Percentiles rank a stretch among this genome's conserved stretches.
These are phyloP conservation scores for Naganishia albida DNA, from an alignment of 1,284 basidiomycete genomes.

Conservation along the genomic window DNA sequence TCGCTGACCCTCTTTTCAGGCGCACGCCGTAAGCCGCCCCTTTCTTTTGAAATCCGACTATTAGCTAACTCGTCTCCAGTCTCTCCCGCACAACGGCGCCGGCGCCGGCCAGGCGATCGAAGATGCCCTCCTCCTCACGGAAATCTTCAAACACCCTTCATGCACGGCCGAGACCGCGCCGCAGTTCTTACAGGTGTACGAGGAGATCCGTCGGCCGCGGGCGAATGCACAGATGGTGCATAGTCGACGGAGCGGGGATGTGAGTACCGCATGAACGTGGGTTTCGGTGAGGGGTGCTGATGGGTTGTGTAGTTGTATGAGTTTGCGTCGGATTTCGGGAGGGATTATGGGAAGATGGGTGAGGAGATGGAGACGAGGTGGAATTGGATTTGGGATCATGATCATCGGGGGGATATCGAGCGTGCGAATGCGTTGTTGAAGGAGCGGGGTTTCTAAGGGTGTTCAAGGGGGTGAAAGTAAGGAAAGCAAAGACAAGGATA, in stretches of 20 bases:
- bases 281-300: background rate
- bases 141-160: slow-evolving; percentile 58
- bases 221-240: slow-evolving; percentile 29
- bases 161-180: slow-evolving; percentile 57
- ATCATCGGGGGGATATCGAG: slow-evolving; percentile 21
- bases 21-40: slow-evolving; percentile 14
- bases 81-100: slow-evolving; percentile 46
- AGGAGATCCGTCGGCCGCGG: slow-evolving; percentile 24
- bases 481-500: no score
- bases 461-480: no score
- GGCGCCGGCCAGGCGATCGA: slow-evolving; percentile 42
- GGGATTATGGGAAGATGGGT: slow-evolving; percentile 17
- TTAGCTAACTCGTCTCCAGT: slow-evolving; percentile 39
- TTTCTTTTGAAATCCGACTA: background rate
- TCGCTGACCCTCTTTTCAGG: background rate
- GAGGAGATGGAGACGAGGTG: slow-evolving; percentile 29
- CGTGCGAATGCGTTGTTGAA: slow-evolving; percentile 24
- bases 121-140: slow-evolving; percentile 57
- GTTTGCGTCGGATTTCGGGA: slow-evolving; percentile 21
- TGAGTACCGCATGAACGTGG: slow-evolving; percentile 1
- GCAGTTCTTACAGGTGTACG: slow-evolving; percentile 25
- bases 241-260: slow-evolving; percentile 26
- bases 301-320: slow-evolving; percentile 11
- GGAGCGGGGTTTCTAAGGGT: slow-evolving; percentile 9
- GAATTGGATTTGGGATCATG: slow-evolving; percentile 33